phyloP scores from a whole-genome alignment of 179 eudicot species.

The Corrigiola litoralis region DNA sequence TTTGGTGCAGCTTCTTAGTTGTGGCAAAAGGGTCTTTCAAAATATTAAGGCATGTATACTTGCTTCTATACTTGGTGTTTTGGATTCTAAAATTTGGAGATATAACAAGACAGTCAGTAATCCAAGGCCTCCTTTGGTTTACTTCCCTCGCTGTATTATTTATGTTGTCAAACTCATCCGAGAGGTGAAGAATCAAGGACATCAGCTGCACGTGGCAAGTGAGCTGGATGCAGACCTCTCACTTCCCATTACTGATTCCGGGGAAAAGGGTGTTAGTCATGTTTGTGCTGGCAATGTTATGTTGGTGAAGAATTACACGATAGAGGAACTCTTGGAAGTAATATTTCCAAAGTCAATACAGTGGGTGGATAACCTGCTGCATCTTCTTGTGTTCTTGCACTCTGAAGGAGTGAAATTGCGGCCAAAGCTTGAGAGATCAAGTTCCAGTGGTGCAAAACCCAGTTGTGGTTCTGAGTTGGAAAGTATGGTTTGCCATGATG shows the following conservation, averaged over 20 bases:
- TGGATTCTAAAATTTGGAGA: slow-evolving; percentile 58
- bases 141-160: slow-evolving; percentile 69
- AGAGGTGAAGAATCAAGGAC: slow-evolving; percentile 47
- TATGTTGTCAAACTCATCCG: slow-evolving; percentile 63
- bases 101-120: slow-evolving; percentile 47
- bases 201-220: slow-evolving; percentile 34
- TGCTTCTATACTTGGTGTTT: slow-evolving; percentile 57
- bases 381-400: slow-evolving; percentile 70
- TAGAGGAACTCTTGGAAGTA: slow-evolving; percentile 54
- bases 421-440: slow-evolving; percentile 73
- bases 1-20: slow-evolving; percentile 50
- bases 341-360: slow-evolving; percentile 59
- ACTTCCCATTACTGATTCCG: slow-evolving; percentile 26
- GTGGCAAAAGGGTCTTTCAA: slow-evolving; percentile 50
- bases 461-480: slow-evolving; percentile 57
- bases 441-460: slow-evolving; percentile 56
- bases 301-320: slow-evolving; percentile 47
- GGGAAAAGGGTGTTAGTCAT: slow-evolving; percentile 38
- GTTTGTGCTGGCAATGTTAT: slow-evolving; percentile 35
- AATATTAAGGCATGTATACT: slow-evolving; percentile 66
- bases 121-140: slow-evolving; percentile 66
- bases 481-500: slow-evolving; percentile 75
- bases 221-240: slow-evolving; percentile 29
- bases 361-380: slow-evolving; percentile 83
- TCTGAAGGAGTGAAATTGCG: slow-evolving; percentile 79